Base-by-base conservation (phyloP, 179 eudicot genomes). In the Corrigiola litoralis region DNA sequence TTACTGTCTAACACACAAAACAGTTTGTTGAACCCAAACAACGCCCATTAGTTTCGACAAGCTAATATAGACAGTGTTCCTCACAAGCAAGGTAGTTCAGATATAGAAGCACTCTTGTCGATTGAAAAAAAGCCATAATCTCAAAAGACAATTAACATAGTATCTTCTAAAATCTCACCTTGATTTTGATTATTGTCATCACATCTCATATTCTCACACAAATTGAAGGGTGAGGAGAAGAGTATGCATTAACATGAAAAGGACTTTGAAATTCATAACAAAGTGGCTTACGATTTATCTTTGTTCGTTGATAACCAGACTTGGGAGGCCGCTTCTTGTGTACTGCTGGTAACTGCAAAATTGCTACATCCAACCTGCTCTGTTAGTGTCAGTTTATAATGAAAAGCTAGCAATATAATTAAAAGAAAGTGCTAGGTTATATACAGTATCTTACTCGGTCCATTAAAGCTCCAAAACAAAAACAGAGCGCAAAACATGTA, bases 281-380 rank as follows among this genome's bases (percentile, higher is more conserved):
- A 27, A 65, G 57, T 24, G 66, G 62, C 95, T 84, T 82, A 94
- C 97, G 91, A 58, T 73, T 84, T 50, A 86, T 88, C 81, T 84
- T 82, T 54, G 77, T 88, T 20, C 99, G 96, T 58, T 79, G 82
- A 78, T 84, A 90, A 58, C 97, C 99, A 73, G 91, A 81, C 85
- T 65, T 86, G n/a, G 84, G 63, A 63, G 99, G 99, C 48, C 80
- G 73, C 59, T 90, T 90, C 87, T 90, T 94, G 77, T 94, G 94
- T 49, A 63, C 75, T 27, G 87, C 80, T 59, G 99, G 95, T 70
- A 85, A 77, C 47, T 90, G 99, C 77, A 94, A 80, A 59, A 94
- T 94, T 81, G 97, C 99, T 94, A 96, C 97, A 84, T 65, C 49
- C 75, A 72, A n/a, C 13, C 25, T 49, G 59, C 50, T 71, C 17